Conservation (phyloP, 2,329 filamentous ascomycete genomes). For the Teratosphaeria pseudoeucalypti region DNA sequence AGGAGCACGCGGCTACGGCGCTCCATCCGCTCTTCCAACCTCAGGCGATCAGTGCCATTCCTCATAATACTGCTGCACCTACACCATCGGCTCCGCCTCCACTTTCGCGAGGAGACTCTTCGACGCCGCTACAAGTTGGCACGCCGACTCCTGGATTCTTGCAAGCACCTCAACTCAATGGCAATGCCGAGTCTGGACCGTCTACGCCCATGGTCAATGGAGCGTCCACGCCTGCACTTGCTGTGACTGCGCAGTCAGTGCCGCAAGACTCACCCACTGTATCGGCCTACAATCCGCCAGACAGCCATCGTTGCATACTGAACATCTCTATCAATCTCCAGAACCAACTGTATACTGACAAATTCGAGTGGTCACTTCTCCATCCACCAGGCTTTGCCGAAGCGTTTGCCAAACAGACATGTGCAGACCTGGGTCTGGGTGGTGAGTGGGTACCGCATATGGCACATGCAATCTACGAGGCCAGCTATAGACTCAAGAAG, state of each 20-base stretch:
- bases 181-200: constrained; percentile 32
- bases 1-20: constrained; percentile 91
- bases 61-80: constrained; percentile 18
- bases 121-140: constrained; percentile 27
- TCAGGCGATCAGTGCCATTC: constrained; percentile 18
- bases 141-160: constrained; percentile 17
- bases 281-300: constrained; percentile 73
- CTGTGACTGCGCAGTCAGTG: constrained; percentile 58
- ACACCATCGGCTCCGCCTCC: constrained; percentile 28
- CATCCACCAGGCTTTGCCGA: constrained; percentile 89
- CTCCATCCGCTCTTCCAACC: constrained; percentile 83
- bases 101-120: constrained; percentile 42
- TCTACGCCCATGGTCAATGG: constrained; percentile 37
- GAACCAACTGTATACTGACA: constrained; percentile 88
- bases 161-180: constrained; percentile 42
- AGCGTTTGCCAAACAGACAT: constrained; percentile 83
- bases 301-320: constrained; percentile 89
- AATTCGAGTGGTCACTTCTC: constrained; percentile 92
- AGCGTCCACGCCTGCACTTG: constrained; percentile 43
- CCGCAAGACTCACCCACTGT: constrained; percentile 17
- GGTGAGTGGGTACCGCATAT: constrained; percentile 93
- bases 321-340: constrained; percentile 83
- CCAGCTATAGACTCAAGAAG: constrained; percentile 84
- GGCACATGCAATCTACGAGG: constrained; percentile 94
- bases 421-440: constrained; percentile 76